Conservation (phyloP, 148 eudicot species). For the Suaeda aralocaspica region DNA sequence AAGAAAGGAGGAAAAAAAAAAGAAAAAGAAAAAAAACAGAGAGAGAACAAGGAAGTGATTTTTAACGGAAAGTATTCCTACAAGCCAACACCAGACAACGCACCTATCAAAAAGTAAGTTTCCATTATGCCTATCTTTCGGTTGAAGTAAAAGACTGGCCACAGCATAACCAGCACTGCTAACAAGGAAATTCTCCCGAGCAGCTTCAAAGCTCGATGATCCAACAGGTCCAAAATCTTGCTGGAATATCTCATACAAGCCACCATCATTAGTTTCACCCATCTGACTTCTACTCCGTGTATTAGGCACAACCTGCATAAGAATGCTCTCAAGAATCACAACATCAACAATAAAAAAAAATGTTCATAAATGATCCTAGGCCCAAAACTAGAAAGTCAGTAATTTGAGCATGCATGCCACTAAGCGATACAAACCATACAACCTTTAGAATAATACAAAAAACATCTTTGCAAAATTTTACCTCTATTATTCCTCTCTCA, state of each 20-base stretch:
- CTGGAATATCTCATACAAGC: constrained; percentile 95
- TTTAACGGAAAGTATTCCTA: too few relatives aligned
- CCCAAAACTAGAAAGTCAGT: not conserved
- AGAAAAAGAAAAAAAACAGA: not conserved
- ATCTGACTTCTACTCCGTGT: constrained; percentile 98
- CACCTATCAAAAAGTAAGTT: constrained; percentile 94
- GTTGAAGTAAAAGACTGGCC: constrained; percentile 96
- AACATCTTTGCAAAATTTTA: constrained; percentile 19
- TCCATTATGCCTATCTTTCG: constrained; percentile 97
- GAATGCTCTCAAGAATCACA: not conserved
- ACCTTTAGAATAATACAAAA: not conserved
- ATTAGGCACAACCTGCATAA: constrained; percentile 86
- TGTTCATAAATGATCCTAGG: not conserved
- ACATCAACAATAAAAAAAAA: not conserved
- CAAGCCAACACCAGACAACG: constrained; percentile 22
- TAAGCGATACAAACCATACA: not conserved
- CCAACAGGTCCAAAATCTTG: constrained; percentile 98
- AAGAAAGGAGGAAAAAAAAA: not conserved
- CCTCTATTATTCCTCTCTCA: constrained; percentile 95
- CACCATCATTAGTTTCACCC: constrained; percentile 99
- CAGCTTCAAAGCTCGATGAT: constrained; percentile 80
- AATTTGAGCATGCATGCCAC: not conserved
- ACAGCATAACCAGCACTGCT: constrained; percentile 99
- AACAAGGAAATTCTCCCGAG: constrained; percentile 89
- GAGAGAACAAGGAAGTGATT: too few relatives aligned